Conservation (phyloP, 2,329 filamentous ascomycete species). For the Penicillium expansum region DNA sequence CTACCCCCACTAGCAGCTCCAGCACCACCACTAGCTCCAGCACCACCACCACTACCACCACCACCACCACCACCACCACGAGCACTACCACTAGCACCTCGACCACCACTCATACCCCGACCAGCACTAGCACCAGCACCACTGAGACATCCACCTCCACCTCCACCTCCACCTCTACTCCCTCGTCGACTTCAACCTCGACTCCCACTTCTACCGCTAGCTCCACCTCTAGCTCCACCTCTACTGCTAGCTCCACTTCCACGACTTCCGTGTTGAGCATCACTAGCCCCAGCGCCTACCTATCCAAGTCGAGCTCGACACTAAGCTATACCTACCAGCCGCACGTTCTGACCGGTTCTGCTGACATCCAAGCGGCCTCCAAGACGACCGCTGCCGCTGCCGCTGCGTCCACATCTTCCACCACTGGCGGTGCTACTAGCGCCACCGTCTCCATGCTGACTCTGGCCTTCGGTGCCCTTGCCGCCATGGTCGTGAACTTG, state of each 20-base stretch:
- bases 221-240: conserved; percentile 4
- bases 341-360: conserved; percentile 27
- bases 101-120: conserved; percentile 15
- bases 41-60: not conserved
- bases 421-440: conserved; percentile 18
- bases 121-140: conserved; percentile 7
- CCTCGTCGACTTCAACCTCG: conserved; percentile 9
- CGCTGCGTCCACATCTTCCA: conserved; percentile 13
- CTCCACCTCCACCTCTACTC: conserved; percentile 16
- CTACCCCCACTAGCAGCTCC: conserved; percentile 10
- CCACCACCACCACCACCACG: conserved; percentile 4
- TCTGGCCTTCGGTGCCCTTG: conserved; percentile 25
- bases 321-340: conserved; percentile 31
- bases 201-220: conserved; percentile 2
- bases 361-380: conserved; percentile 15
- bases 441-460: conserved; percentile 23
- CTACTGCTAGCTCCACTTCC: conserved; percentile 11
- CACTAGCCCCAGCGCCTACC: conserved; percentile 16
- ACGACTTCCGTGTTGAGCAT: conserved; percentile 15
- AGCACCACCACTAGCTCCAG: conserved; percentile 12
- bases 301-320: conserved; percentile 19
- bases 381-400: conserved; percentile 12
- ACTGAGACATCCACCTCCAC: not conserved
- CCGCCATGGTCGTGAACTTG: conserved; percentile 24
- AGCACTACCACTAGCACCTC: conserved; percentile 7